Evolutionary conservation across 257 asterid species (phyloP), one percentile per base, ranked within the genome.

Genomic region (Plantago ovata): DNA sequence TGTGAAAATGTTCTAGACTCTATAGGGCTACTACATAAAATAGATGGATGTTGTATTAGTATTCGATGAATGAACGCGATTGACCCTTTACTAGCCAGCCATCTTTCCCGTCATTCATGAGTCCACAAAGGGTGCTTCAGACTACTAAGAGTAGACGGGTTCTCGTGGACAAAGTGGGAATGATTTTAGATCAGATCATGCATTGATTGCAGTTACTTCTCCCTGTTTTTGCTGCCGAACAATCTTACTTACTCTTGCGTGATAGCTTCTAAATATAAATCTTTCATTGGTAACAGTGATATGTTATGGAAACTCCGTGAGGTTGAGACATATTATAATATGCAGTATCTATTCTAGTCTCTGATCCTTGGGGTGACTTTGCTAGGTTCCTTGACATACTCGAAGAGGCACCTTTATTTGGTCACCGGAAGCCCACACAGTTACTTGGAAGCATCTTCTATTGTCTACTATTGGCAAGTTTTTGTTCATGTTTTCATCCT

Each of bases 351-450:
- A 8, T 13, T 53, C 58, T 28, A 10, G 48, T 45, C 57, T 56
- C 38, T 38, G 60, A 48, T 52, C 44, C 53, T 42, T 68, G 53
- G 5, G 56, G 56, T 66, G 44, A 45, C 68, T 48, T 69, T 61
- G 40, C 63, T 71, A 93, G 97, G 82, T 93, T 93, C 55, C 92
- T 93, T 63, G 98, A 93, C 70, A 74, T 93, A 66, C 79, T 82
- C 66, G 96, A 89, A 63, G 98, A 86, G 69, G 96, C 95, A 73
- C 97, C 98, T 60, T 76, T 93, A 70, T 88, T 78, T 71, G 95
- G 98, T 64, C 95, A 86, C 52, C 84, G 97, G 74, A 89, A 82
- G 84, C 89, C 91, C 21, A 81, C 97, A 19, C 74, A 81, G 70
- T 69, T 86, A 20, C 14, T 81, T 57, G 95, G 94, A 71, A 86